Evolutionary conservation across 2,329 filamentous ascomycete species (phyloP), one percentile per base, ranked within the genome.

Genomic region (Chaetomium strumarium): DNA sequence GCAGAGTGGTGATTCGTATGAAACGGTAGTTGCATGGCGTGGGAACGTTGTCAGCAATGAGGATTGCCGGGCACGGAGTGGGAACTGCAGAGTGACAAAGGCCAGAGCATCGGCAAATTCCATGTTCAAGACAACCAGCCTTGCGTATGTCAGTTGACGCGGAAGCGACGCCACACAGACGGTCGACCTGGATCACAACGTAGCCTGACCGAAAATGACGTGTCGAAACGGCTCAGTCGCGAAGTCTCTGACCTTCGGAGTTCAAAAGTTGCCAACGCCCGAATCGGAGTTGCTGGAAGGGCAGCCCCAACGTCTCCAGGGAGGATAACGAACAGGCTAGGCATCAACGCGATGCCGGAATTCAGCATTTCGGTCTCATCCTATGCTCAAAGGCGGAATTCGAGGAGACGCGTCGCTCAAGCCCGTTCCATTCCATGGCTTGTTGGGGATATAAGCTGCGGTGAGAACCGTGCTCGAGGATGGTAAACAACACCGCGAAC

Each of bases 221-320:
- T 5, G 16, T 30, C 3, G n/a, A 37, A 47, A 48, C 16, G 49
- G 55, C 55, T 52, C 55, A 57, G 51, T 50, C 38, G 55, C 55
- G 55, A 24, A 52, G 33, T 47, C 17, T 12, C 5, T 17, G 16
- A 14, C 8, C 10, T n/a, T 31, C 33, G 14, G 13, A 17, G 29
- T 7, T 14, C 19, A 41, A 20, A 29, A 36, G 12, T 29, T 7
- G 19, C n/a, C n/a, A 12, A 16, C 29, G 10, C 19, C 37, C 8
- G 13, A 16, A 41, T n/a, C 37, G 16, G 39, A 3, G 9, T 41
- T 37, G 12, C n/a, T n/a, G 29, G 20, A 38, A 20, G 16, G 3
- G 19, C 11, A 40, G 38, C 47, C 43, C 43, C 29, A 31, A 11
- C 31, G 24, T 36, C n/a, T 6, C 12, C 24, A 7, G 10, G 24